Evolutionary conservation across 1,284 basidiomycete species (phyloP).

Genomic region (Austroboletus novae-zelandiae): DNA sequence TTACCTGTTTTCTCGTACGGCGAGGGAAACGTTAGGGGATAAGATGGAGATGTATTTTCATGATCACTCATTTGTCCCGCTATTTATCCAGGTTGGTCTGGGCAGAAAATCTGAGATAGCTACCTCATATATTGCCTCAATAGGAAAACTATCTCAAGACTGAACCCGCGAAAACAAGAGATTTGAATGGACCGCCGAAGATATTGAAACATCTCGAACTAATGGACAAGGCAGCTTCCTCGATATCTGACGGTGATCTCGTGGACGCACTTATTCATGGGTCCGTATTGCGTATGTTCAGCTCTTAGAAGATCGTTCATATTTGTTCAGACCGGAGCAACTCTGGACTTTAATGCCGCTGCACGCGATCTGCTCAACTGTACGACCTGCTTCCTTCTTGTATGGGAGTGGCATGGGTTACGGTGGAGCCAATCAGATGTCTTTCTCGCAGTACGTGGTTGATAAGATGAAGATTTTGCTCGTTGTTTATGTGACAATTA

Average conservation of each 20-base stretch:
- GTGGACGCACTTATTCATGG: conserved; percentile 94
- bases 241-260: conserved; percentile 95
- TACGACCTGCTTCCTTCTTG: conserved; percentile 79
- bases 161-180: conserved; percentile 61
- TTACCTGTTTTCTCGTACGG: conserved; percentile 83
- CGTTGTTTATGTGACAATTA: conserved; percentile 1
- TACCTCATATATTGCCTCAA: neutral
- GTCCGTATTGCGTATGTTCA: conserved; percentile 42
- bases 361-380: conserved; percentile 88
- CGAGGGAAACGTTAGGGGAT: conserved; percentile 80
- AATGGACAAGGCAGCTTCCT: conserved; percentile 86
- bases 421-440: conserved; percentile 63
- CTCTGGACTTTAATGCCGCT: conserved; percentile 96
- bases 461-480: neutral
- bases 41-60: conserved; percentile 98
- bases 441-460: conserved; percentile 76
- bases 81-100: conserved; percentile 82
- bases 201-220: conserved; percentile 72
- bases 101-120: too few relatives aligned
- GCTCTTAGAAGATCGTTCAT: neutral
- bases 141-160: conserved; percentile 93
- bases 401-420: conserved; percentile 74
- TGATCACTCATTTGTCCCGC: conserved; percentile 88
- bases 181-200: conserved; percentile 63
- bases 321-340: conserved; percentile 71